Base-by-base conservation (phyloP, 208 protist genomes). In the Acanthamoeba culbertsoni region DNA sequence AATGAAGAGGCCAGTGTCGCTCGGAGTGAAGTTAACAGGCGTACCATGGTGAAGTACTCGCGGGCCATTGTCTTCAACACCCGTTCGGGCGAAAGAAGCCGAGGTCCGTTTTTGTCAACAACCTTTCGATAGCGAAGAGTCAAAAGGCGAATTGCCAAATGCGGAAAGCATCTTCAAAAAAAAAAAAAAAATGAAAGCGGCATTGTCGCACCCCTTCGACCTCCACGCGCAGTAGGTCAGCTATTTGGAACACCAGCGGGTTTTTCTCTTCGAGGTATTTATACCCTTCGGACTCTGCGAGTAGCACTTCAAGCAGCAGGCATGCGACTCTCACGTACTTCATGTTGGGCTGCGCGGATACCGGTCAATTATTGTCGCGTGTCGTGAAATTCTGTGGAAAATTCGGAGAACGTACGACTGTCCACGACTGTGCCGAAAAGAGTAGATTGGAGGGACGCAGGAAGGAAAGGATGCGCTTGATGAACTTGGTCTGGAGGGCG, bases 1-100 rank as follows among this genome's bases (percentile, higher is more conserved):
- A 16, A 26, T 37, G n/a, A 43, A 79, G 43, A 35, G n/a, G n/a
- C n/a, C n/a, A n/a, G n/a, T n/a, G n/a, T n/a, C n/a, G n/a, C 63
- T 35, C 31, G 51, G 23, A 59, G 23, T 59, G 51, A 59, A n/a
- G 51, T 59, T 59, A 59, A 5, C 26, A 55, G 45, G n/a, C 5
- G 20, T 0, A 95, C 62, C 86, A 96, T 93, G 3, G 94, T 96
- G 40, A 96, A 96, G 33, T 96, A 96, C 40, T 96, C 94, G 28
- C 93, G 37, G 23, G 93, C 86, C 93, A 96, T 94, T 0, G 92
- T 96, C 65, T 96, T 96, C 0, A 93, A 65, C 4, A 96, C 90
- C 12, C 92, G 93, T 20, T 96, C 94, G 5, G 92, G 88, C 16
- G 86, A 93, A 0, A 95, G 75, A 1, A 94, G 48, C 37, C 92